Conservation (phyloP, 2,329 filamentous ascomycete species). For the Sclerotinia nivalis region DNA sequence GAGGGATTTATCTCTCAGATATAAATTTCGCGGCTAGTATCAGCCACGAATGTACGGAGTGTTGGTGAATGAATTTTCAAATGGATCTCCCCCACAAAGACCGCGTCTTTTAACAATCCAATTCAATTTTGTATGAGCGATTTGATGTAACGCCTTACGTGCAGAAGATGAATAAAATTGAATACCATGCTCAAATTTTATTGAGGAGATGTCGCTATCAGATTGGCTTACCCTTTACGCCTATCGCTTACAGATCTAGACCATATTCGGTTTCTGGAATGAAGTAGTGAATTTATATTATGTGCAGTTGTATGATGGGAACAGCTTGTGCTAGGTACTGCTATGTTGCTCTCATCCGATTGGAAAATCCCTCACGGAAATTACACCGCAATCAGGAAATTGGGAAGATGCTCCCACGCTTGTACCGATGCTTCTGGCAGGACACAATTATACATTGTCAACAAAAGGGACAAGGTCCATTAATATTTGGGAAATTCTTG, state of each 20-base stretch:
- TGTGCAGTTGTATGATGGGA: constrained; percentile 4
- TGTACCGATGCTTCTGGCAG: not conserved
- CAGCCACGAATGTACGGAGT: not conserved
- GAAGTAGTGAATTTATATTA: constrained; percentile 3
- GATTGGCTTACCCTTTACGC: not conserved
- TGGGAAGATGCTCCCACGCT: not conserved
- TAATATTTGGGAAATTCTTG: not conserved
- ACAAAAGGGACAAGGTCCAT: not conserved
- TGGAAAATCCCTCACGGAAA: constrained; percentile 3
- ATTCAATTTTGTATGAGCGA: constrained; percentile 15
- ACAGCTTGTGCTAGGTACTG: not conserved
- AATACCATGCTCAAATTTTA: not conserved
- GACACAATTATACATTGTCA: not conserved
- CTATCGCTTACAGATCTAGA: not conserved
- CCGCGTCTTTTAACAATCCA: not conserved
- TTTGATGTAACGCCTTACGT: constrained; percentile 6
- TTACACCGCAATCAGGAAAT: not conserved
- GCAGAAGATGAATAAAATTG: not conserved
- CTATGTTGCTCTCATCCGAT: not conserved
- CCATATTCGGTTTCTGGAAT: not conserved
- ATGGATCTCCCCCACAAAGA: not conserved
- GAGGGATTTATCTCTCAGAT: constrained; percentile 19
- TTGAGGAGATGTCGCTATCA: not conserved
- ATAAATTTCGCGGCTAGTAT: not conserved
- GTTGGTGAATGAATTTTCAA: not conserved